Evolutionary conservation across 73 alveolate genomes (phyloP).

Genomic region (Uronychia setigera): DNA sequence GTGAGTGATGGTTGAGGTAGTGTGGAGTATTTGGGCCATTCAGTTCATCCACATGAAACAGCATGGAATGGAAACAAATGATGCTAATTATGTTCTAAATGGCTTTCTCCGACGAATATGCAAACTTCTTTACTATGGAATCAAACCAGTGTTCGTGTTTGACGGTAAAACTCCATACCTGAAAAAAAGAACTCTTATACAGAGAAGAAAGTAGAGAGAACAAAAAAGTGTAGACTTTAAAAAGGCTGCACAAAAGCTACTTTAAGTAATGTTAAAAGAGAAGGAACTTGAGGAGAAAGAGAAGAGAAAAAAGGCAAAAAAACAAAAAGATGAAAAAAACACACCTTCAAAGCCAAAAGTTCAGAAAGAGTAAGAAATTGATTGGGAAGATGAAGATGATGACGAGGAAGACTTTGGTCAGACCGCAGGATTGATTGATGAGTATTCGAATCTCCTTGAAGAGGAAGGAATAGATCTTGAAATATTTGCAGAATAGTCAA

Average conservation of each 20-base stretch:
- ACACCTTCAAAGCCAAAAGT: background rate
- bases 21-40: too few species aligned
- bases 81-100: constrained; percentile 47
- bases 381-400: constrained; percentile 8
- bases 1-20: too few species aligned
- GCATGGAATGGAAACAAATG: constrained; percentile 14
- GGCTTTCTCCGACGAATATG: constrained; percentile 80
- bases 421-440: constrained; percentile 26
- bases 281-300: background rate
- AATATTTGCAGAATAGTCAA: constrained; percentile 16
- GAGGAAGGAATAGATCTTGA: constrained; percentile 48
- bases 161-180: constrained; percentile 85
- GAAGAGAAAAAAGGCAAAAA: background rate
- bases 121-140: constrained; percentile 73
- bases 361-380: background rate
- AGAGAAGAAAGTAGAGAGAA: constrained; percentile 38
- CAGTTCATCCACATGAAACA: too few species aligned
- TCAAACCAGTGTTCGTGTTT: constrained; percentile 86
- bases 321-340: constrained; percentile 12
- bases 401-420: constrained; percentile 22
- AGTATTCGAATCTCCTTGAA: constrained; percentile 34
- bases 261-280: constrained; percentile 42
- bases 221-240: constrained; percentile 41
- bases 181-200: constrained; percentile 61
- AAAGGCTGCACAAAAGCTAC: constrained; percentile 73